Evolutionary conservation across 2,329 filamentous ascomycete genomes (phyloP), one percentile per base, ranked within the genome.

Genomic region (Aspergillus thermomutatus): DNA sequence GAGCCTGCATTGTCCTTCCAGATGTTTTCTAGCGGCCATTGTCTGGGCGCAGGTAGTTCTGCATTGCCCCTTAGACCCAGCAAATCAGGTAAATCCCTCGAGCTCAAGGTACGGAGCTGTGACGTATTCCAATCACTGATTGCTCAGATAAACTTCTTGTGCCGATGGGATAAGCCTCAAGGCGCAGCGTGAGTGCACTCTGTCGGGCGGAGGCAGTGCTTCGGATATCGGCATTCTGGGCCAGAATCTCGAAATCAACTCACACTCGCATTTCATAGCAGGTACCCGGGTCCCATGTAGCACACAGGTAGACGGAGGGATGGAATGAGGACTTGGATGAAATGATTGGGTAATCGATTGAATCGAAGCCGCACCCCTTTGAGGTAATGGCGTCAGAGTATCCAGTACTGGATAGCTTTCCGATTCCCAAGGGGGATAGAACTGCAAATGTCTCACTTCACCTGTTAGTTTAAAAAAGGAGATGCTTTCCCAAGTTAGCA

Each of bases 21-120:
- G 40, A 31, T 56, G 53, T 50, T 49, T 52, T 55, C 53, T 55
- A 58, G 53, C 48, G 49, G 52, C 49, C 45, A 46, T 45, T 17
- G 17, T 37, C 10, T 11, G 28, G 6, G 11, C 28, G 11, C 28
- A 34, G 28, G 28, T 19, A 23, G 8, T 45, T 23, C 19, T 45
- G 41, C 41, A 45, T 45, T 45, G 41, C 19, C 41, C 21, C 6
- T 8, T 6, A 2, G 14, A 17, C 7, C 28, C 31, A 37, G 31
- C 31, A 37, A 37, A 17, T 37, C 31, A 34, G 31, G 17, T 17
- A n/a, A 7, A 37, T 17, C 3, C 31, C 31, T 37, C 17, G 14
- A 31, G 31, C 31, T 37, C 6, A 17, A 3, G 31, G 14, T 17
- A 37, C 17, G 31, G 31, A 37, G 31, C 14, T 17, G 31, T 37